These are phyloP conservation scores for Auricularia sp. DNA, from an alignment of 768 basidiomycete genomes.

Conservation along the genomic window DNA sequence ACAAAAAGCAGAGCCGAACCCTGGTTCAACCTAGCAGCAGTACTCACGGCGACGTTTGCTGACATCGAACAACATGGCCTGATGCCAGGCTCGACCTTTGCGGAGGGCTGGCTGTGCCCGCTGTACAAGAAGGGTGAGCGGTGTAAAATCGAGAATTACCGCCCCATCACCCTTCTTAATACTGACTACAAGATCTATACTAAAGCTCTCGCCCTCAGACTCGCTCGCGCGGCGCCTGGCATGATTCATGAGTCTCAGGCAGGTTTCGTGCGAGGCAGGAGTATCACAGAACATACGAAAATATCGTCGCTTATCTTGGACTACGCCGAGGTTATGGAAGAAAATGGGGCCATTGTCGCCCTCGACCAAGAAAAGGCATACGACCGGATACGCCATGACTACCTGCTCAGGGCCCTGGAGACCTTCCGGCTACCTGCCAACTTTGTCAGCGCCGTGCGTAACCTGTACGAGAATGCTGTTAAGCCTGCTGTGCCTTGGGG, in stretches of 20 bases:
- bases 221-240: constrained; percentile 5
- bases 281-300: constrained; percentile 24
- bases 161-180: constrained; percentile 18
- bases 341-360: constrained; percentile 9
- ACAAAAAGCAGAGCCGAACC: too few species aligned
- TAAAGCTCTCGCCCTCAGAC: constrained; percentile 13
- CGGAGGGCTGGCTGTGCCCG: constrained; percentile 19
- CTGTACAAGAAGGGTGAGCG: constrained; percentile 30
- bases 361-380: constrained; percentile 16
- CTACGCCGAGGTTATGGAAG: constrained; percentile 9
- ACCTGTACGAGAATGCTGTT: constrained; percentile 21
- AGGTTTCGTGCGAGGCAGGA: constrained; percentile 26
- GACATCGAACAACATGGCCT: constrained; percentile 27
- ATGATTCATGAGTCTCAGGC: constrained; percentile 29
- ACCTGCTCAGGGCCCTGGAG: constrained; percentile 9
- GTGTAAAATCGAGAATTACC: constrained; percentile 10
- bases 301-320: constrained; percentile 14
- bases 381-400: constrained; percentile 13
- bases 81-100: not conserved
- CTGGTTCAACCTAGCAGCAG: not conserved
- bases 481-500: too few species aligned
- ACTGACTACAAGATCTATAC: constrained; percentile 26
- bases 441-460: constrained; percentile 18
- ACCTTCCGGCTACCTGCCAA: constrained; percentile 2
- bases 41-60: constrained; percentile 33